phyloP scores from a whole-genome alignment of 257 asterid genomes.

The Rauvolfia tetraphylla region DNA sequence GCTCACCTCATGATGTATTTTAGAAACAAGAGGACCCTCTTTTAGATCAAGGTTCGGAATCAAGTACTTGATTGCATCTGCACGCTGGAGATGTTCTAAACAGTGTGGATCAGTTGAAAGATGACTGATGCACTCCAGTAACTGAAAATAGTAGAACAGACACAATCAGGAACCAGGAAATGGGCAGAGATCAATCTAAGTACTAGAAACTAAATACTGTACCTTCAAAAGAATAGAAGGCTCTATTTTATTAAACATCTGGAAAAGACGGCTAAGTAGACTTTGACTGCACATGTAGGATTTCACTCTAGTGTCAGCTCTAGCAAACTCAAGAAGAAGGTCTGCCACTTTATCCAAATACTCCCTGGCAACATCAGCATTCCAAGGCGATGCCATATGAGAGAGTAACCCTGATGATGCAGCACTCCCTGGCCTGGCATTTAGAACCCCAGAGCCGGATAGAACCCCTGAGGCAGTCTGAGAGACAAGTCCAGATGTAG shows the following conservation, averaged over 20 bases:
- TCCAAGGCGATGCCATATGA: constrained; percentile 88
- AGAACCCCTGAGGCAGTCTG: constrained; percentile 90
- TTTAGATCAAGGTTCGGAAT: constrained; percentile 96
- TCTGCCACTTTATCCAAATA: constrained; percentile 96
- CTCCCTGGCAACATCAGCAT: constrained; percentile 90
- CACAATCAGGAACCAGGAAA: constrained; percentile 10
- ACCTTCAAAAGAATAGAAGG: constrained; percentile 98
- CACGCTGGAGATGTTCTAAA: constrained; percentile 93
- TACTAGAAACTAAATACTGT: constrained; percentile 14
- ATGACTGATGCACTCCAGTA: constrained; percentile 88
- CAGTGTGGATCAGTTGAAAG: constrained; percentile 97
- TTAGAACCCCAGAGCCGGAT: constrained; percentile 94
- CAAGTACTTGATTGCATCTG: constrained; percentile 92
- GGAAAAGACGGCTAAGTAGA: constrained; percentile 92
- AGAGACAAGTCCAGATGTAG: constrained; percentile 66
- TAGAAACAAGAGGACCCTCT: constrained; percentile 86
- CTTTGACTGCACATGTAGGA: constrained; percentile 97
- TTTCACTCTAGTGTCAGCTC: constrained; percentile 88
- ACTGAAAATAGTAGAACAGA: constrained; percentile 34
- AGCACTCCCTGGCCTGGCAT: constrained; percentile 97
- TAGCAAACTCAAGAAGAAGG: constrained; percentile 93
- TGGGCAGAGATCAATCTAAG: constrained; percentile 7
- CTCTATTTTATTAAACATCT: constrained; percentile 94
- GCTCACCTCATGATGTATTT: constrained; percentile 96
- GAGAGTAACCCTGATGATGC: constrained; percentile 90